Evolutionary conservation across 371 early-diverging fungal species (phyloP).

Genomic region (Enteropsectra breve): DNA sequence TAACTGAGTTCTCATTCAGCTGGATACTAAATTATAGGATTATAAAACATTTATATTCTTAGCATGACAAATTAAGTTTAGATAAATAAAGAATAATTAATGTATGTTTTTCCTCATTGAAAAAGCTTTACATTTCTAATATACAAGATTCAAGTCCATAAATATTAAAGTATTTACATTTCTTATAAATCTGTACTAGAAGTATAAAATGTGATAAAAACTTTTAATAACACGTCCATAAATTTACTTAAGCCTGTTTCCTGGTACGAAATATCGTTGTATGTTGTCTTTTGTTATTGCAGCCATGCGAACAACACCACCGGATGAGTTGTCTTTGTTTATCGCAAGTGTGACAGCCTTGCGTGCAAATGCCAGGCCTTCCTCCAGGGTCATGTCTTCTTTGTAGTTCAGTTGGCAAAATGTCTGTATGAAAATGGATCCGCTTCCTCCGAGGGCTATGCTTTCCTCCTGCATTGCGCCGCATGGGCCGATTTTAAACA

Average conservation of each 20-base stretch:
- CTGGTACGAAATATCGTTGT: slow-evolving; percentile 75
- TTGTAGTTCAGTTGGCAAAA: slow-evolving; percentile 80
- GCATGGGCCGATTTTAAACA: slow-evolving; percentile 78
- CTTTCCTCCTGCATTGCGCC: slow-evolving; percentile 81
- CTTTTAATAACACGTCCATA: slow-evolving; percentile 11
- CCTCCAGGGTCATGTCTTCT: slow-evolving; percentile 74
- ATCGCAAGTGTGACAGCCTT: slow-evolving; percentile 85
- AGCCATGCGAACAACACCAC: slow-evolving; percentile 89
- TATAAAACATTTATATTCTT: no score
- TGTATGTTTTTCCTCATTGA: no score
- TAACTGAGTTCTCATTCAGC: no score
- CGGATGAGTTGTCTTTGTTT: slow-evolving; percentile 89
- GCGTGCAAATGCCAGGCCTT: slow-evolving; percentile 82
- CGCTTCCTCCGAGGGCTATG: slow-evolving; percentile 88
- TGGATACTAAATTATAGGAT: no score
- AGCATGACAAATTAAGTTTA: no score
- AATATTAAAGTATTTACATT: no score
- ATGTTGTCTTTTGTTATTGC: slow-evolving; percentile 81
- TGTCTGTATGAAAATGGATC: slow-evolving; percentile 91
- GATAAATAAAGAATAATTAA: no score
- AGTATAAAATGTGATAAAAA: no score
- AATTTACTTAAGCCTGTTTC: no score
- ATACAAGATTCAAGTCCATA: no score
- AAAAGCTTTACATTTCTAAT: no score
- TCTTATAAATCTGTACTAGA: no score